These are phyloP conservation scores for Metschnikowia matae DNA, from an alignment of 805 yeast species.

Conservation along the genomic window DNA sequence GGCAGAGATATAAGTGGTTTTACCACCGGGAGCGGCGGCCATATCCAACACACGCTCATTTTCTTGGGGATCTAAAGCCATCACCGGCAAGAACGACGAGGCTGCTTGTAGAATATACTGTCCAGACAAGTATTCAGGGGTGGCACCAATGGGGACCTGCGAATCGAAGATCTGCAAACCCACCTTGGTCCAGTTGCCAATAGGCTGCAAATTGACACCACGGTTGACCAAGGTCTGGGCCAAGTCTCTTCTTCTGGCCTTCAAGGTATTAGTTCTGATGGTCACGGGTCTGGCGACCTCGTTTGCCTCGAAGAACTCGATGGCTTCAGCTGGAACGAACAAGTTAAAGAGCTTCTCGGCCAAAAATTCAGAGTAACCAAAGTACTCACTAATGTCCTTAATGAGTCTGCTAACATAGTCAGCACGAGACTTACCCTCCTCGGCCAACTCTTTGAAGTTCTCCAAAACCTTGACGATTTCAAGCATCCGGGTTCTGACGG, in stretches of 20 bases:
- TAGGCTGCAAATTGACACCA: slow-evolving; percentile 96
- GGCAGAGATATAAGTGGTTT: slow-evolving; percentile 91
- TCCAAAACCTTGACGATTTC: slow-evolving; percentile 93
- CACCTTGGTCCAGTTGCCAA: slow-evolving; percentile 97
- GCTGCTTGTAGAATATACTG: slow-evolving; percentile 98
- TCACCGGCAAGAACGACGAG: slow-evolving; percentile 93
- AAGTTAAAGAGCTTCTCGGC: slow-evolving; percentile 92
- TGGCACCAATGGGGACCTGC: slow-evolving; percentile 99
- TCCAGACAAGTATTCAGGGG: slow-evolving; percentile 98
- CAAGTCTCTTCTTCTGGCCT: slow-evolving; percentile 90
- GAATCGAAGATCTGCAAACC: slow-evolving; percentile 97
- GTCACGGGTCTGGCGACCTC: slow-evolving; percentile 96
- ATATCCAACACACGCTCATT: slow-evolving; percentile 93
- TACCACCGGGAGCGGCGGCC: slow-evolving; percentile 99
- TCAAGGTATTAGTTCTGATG: slow-evolving; percentile 94
- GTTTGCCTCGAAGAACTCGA: slow-evolving; percentile 98
- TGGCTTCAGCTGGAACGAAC: slow-evolving; percentile 92
- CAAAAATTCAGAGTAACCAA: slow-evolving; percentile 86
- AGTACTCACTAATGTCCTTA: slow-evolving; percentile 85
- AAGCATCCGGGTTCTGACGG: slow-evolving; percentile 88
- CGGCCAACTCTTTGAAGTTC: slow-evolving; percentile 76
- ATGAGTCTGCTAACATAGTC: slow-evolving; percentile 77
- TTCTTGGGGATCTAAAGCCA: slow-evolving; percentile 97
- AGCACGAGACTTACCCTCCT: slow-evolving; percentile 80
- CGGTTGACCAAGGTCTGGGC: slow-evolving; percentile 93